Evolutionary conservation across 208 protist genomes (phyloP), one percentile per base, ranked within the genome.

Genomic region (Leishmania arabica): DNA sequence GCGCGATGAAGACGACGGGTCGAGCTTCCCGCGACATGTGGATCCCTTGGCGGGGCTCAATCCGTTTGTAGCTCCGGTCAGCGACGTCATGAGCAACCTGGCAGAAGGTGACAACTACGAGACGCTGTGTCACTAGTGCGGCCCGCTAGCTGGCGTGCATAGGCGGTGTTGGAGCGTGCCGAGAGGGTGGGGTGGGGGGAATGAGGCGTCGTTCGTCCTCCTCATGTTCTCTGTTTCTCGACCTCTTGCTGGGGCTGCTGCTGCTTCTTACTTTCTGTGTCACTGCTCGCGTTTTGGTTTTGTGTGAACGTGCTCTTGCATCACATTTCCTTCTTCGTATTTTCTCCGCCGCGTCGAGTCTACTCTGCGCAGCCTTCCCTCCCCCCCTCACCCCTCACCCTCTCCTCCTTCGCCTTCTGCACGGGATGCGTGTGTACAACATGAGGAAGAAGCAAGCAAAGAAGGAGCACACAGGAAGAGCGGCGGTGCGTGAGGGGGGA

Each of bases 41-140:
- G 86, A 90, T 70, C 86, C 86, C 6, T 88, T 88, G 79, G 31
- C 78, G 42, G 66, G 62, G 66, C 68, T 86, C 40, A 90, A 90
- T 60, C 86, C 86, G 0, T 85, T 90, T 47, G 77, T 51, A 1
- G 70, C 58, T 6, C 78, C 72, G 45, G 31, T 24, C n/a, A 11
- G n/a, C 47, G 58, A 58, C 54, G 54, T 58, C 1, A 54, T 45
- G 8, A 78, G 54, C 74, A 68, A n/a, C 7, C 78, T 83, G 17
- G 56, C 69, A n/a, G 77, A 82, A 9, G 82, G 79, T 17, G 62
- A 75, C 13, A 78, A 78, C 17, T 13, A n/a, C 51, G n/a, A 76
- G 15, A 27, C 31, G 53, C 34, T 62, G 49, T 58, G 51, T 24
- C n/a, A 17, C 19, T 42, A 40, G 31, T 17, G n/a, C 24, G 19